Conservation (phyloP, 306 rosid species). For the Heteromeles arbutifolia region DNA sequence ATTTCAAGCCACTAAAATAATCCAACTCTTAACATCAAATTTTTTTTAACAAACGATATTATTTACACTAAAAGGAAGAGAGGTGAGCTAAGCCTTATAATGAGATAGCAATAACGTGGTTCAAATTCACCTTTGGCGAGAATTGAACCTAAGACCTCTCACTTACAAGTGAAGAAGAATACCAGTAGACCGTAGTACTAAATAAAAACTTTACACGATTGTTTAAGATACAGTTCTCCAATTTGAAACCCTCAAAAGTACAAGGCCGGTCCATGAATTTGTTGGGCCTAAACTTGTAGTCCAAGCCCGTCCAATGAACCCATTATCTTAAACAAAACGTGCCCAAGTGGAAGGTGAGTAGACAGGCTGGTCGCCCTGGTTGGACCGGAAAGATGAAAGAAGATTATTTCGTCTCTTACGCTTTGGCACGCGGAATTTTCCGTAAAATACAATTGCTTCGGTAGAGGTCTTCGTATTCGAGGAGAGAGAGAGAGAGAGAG, state of each 20-base stretch:
- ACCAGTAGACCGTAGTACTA: fast-evolving
- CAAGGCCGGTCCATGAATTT: background rate
- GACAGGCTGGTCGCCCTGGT: background rate
- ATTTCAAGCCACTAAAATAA: too few relatives aligned
- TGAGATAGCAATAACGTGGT: too few relatives aligned
- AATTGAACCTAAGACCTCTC: too few relatives aligned
- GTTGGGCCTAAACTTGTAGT: background rate
- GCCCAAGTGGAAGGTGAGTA: background rate
- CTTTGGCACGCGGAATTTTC: background rate
- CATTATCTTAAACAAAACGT: background rate
- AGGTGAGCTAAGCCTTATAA: too few relatives aligned
- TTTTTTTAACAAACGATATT: too few relatives aligned
- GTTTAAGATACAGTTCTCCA: too few relatives aligned
- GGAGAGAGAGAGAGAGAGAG: background rate
- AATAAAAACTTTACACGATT: too few relatives aligned
- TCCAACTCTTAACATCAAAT: too few relatives aligned
- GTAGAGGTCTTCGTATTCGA: background rate
- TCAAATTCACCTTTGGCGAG: too few relatives aligned
- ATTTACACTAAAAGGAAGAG: fast-evolving
- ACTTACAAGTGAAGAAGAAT: too few relatives aligned
- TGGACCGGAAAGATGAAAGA: background rate
- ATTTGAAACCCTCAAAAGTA: background rate
- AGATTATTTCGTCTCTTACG: background rate
- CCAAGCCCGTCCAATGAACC: background rate
- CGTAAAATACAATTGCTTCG: background rate